Percentiles rank a stretch among this genome's conserved stretches.
phyloP scores from a whole-genome alignment of 2,329 filamentous ascomycete species.

The Claviceps paspali region DNA sequence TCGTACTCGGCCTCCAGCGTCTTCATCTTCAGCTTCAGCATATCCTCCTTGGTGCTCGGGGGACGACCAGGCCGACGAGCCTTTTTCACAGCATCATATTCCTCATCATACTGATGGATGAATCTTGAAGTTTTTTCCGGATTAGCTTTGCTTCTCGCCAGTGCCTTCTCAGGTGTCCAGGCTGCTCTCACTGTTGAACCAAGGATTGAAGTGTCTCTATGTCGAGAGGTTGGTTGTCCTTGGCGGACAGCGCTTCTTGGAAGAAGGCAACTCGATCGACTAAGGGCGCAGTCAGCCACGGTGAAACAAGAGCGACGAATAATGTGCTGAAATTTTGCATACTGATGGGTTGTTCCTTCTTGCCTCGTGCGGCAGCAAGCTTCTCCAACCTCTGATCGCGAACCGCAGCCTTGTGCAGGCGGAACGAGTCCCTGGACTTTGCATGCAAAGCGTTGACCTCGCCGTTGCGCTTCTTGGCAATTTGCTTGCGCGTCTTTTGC shows the following conservation, averaged over 20 bases:
- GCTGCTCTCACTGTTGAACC: constrained; percentile 38
- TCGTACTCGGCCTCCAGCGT: constrained; percentile 65
- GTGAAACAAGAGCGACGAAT: too few relatives aligned
- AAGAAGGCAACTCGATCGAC: constrained; percentile 43
- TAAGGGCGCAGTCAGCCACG: constrained; percentile 8
- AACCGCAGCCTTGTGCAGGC: constrained; percentile 62
- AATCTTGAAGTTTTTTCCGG: constrained; percentile 31
- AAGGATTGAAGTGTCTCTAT: constrained; percentile 43
- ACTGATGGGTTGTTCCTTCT: constrained; percentile 62
- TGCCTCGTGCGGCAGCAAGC: constrained; percentile 52
- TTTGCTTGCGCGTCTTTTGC: constrained; percentile 75
- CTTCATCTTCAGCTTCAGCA: constrained; percentile 56
- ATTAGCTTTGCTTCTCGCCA: constrained; percentile 11
- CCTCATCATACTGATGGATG: constrained; percentile 55
- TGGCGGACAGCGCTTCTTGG: constrained; percentile 45
- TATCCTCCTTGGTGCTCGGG: constrained; percentile 59
- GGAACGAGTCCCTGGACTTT: constrained; percentile 73
- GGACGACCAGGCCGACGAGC: constrained; percentile 66
- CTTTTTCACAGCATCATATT: constrained; percentile 49
- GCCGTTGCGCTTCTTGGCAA: constrained; percentile 71
- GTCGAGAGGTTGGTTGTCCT: constrained; percentile 30
- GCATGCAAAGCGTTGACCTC: constrained; percentile 66
- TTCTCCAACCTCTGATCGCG: constrained; percentile 73
- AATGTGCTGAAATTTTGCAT: constrained; percentile 12
- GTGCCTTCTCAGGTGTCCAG: background rate